phyloP scores from a whole-genome alignment of 257 asterid genomes.

The Fraxinus americana region DNA sequence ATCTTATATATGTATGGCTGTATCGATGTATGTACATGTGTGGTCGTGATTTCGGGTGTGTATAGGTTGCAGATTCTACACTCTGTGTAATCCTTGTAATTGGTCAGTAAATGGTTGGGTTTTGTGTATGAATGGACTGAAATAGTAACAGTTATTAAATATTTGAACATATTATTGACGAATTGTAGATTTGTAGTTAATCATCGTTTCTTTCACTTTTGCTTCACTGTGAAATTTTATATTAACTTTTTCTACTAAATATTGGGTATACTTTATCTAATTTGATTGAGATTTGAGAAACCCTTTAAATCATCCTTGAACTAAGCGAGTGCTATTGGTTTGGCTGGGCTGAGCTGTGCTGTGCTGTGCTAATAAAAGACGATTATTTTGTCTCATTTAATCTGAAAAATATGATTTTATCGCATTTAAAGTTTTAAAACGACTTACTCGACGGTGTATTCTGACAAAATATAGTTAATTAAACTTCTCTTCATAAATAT shows the following conservation, averaged over 20 bases:
- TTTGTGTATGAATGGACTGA: neutral
- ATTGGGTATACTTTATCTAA: neutral
- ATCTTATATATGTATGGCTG: too few species aligned
- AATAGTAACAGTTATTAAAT: neutral
- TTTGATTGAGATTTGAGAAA: neutral
- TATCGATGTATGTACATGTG: neutral
- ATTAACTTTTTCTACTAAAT: neutral
- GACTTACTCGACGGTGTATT: neutral
- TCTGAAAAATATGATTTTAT: neutral
- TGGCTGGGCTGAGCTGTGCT: neutral
- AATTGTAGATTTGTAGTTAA: neutral
- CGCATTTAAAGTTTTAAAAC: neutral
- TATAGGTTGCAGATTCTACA: neutral
- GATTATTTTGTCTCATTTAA: neutral
- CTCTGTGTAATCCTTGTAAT: neutral
- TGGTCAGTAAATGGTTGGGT: neutral
- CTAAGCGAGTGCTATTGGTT: neutral
- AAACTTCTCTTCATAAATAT: neutral
- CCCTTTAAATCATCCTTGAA: neutral
- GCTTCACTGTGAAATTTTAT: neutral
- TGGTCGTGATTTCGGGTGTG: neutral
- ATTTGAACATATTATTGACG: neutral
- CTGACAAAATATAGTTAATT: neutral
- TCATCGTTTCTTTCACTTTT: neutral
- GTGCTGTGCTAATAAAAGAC: neutral